Base-by-base conservation (phyloP, 2,329 filamentous ascomycete genomes). In the Colletotrichum ledebouriae region DNA sequence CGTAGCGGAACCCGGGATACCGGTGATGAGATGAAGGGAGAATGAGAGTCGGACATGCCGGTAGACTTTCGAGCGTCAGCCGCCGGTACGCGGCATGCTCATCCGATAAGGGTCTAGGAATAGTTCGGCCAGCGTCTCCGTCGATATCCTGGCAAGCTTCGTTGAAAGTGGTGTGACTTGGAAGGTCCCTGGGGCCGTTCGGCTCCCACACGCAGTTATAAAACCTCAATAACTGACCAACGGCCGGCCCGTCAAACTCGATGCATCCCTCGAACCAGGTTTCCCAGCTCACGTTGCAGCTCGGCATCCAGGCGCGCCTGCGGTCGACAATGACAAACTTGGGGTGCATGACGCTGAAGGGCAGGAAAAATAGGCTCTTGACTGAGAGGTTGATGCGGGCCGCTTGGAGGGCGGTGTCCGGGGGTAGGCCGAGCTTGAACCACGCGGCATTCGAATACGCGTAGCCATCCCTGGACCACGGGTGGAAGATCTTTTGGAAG, bases 221-320 rank as follows among this genome's bases (percentile, higher is more conserved):
- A 74, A 95, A 95, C 2, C 81, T 76, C 47, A 92, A 71, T 44
- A 96, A 85, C n/a, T 85, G 82, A 4, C 77, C 73, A 0, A 94
- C 87, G 0, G 91, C 82, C 0, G 84, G 81, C 0, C 92, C 92
- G 6, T 83, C 82, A 11, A 95, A 78, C 62, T 89, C 87, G 3
- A 95, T 80, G 63, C 90, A 93, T 0, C 90, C 92, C 76, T 97
- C 93, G 29, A 95, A 90, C 93, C 93, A 97, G n/a, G 88, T 79
- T 77, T 96, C 93, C 92, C 92, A 96, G 74, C 91, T 94, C 4
- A 97, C 88, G 73, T 97, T 97, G 78, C 92, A 94, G 73, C 91
- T 94, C 0, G 93, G 93, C 10, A 96, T 78, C 73, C 91, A 90
- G 0, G 91, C 91, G 2, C 80, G 83, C 37, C 82, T 77, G 0